phyloP scores from a whole-genome alignment of 176 grass and related monocot genomes.

The Bothriochloa decipiens region DNA sequence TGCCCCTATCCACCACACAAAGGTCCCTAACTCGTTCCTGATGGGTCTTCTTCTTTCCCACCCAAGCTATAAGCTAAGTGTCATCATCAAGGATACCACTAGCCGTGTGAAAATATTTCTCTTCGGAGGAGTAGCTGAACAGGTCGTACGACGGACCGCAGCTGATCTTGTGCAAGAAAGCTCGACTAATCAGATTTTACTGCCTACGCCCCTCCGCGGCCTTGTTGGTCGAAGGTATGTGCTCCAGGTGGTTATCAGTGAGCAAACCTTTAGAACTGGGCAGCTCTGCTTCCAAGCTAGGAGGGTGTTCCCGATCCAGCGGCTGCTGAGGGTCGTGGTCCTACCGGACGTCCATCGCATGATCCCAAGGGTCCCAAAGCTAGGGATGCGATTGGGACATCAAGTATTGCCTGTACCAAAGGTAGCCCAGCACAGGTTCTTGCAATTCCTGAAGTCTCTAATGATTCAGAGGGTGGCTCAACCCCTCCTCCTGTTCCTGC shows the following conservation, averaged over 20 bases:
- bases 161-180: background rate
- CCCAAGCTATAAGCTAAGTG: background rate
- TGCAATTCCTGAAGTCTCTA: too few relatives aligned
- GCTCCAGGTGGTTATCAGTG: background rate
- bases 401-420: background rate
- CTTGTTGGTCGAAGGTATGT: slow-evolving; percentile 16
- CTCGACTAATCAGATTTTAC: background rate
- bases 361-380: too few relatives aligned
- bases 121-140: slow-evolving; percentile 3
- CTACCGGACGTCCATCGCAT: background rate
- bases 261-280: background rate
- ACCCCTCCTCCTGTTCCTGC: background rate
- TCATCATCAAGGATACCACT: background rate
- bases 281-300: background rate
- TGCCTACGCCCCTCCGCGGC: background rate
- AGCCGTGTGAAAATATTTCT: background rate
- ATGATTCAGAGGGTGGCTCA: background rate
- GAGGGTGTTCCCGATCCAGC: background rate
- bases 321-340: background rate
- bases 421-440: too few relatives aligned
- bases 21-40: too few relatives aligned
- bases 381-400: background rate
- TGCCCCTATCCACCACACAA: too few relatives aligned
- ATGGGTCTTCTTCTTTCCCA: too few relatives aligned
- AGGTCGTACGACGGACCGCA: background rate